Evolutionary conservation across 176 grass and related monocot species (phyloP), one percentile per base, ranked within the genome.

Genomic region (Phragmites australis): DNA sequence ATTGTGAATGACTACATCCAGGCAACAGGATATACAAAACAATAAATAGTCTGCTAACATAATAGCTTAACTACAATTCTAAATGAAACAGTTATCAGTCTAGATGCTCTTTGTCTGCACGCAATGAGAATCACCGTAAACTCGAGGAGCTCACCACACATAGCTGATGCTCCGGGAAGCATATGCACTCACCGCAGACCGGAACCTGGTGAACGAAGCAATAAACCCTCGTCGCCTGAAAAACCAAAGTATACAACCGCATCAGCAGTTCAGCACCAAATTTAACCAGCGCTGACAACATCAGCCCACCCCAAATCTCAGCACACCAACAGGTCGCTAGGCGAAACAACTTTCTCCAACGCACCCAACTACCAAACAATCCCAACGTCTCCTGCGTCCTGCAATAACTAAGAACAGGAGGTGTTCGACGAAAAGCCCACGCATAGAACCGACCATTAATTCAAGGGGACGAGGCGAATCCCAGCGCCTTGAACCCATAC

Each of bases 121-220:
- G 9, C 77, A 41, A 72, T 8, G 17, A 34, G 37, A 29, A 72
- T 1, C 34, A 53, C 37, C 1, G 14, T 45, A 14, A 71, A 68
- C 64, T 19, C 9, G 21, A 74, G 84, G 89, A 76, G 60, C 72
- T 89, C 84, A 99, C 96, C 88, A 95, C 92, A 29, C 96, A 99
- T 29, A 93, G 85, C 86, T 94, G 88, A 86, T 99, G 96, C 76
- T 94, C 92, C 47, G 88, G 82, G 42, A 89, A 99, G 88, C 96
- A 99, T 54, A 99, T 99, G 86, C 96, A 99, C 88, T 95, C 88
- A 6, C 96, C 96, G 22, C 96, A 99, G 23, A 99, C 96, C 8
- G 92, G 92, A 63, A 93, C 92, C 81, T 99, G 88, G 88, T 95
- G 96, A 58, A 99, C 90, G 84, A 99, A 99, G 81, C 96, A 99